phyloP scores from a whole-genome alignment of 2,329 filamentous ascomycete species.

The Cladophialophora bantiana region DNA sequence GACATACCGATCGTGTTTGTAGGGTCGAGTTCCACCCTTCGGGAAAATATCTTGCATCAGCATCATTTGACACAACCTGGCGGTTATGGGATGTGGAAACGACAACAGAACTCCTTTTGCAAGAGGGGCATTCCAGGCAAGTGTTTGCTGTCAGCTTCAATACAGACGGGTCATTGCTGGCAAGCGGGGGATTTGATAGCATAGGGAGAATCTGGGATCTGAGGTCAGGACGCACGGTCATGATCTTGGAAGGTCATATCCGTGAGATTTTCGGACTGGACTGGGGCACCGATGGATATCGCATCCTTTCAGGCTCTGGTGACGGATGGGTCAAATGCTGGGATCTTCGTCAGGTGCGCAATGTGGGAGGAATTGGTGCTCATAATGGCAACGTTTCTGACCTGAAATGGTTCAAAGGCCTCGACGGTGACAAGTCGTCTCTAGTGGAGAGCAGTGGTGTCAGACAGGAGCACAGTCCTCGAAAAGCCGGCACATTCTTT shows the following conservation, averaged over 20 bases:
- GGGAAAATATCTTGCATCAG: constrained; percentile 86
- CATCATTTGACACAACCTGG: constrained; percentile 97
- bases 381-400: constrained; percentile 93
- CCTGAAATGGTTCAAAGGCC: constrained; percentile 89
- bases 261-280: constrained; percentile 92
- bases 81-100: constrained; percentile 92
- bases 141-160: constrained; percentile 93
- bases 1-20: constrained; percentile 86
- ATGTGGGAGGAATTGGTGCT: constrained; percentile 83
- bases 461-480: constrained; percentile 56
- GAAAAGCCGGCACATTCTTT: constrained; percentile 89
- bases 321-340: constrained; percentile 98
- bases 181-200: constrained; percentile 91
- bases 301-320: constrained; percentile 89
- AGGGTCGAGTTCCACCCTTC: constrained; percentile 94
- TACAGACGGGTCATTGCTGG: constrained; percentile 85
- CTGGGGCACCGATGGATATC: constrained; percentile 89
- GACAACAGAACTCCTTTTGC: constrained; percentile 80
- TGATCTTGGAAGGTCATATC: constrained; percentile 93
- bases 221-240: constrained; percentile 88
- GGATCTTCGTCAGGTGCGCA: constrained; percentile 90
- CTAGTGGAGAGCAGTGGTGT: constrained; percentile 33
- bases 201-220: constrained; percentile 96
- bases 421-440: constrained; percentile 67
- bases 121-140: constrained; percentile 93